A percentile compares a stretch with the other conserved stretches of the same genome.
Evolutionary conservation across 345 rosid genomes (phyloP).

Genomic region (Linum lewisii): DNA sequence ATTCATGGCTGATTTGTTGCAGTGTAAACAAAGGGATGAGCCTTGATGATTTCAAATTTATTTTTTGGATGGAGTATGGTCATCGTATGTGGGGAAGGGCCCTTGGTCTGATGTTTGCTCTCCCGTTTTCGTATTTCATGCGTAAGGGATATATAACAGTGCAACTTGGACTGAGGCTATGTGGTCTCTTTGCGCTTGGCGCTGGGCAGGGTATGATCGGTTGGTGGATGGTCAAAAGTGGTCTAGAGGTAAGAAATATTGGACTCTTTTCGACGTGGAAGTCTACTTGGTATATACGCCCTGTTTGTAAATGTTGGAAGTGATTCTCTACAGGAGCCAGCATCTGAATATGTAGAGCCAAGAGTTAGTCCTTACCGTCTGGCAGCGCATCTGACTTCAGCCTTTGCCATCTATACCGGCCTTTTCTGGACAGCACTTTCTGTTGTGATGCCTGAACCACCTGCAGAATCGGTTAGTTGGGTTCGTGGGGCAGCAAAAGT

Average conservation of each 20-base stretch:
- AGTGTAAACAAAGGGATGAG: slow-evolving; percentile 92
- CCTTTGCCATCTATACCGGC: slow-evolving; percentile 80
- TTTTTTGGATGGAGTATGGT: slow-evolving; percentile 96
- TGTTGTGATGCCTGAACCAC: slow-evolving; percentile 93
- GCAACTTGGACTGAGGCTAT: slow-evolving; percentile 68
- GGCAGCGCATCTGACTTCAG: slow-evolving; percentile 92
- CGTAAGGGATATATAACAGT: slow-evolving; percentile 79
- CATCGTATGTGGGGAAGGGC: slow-evolving; percentile 99
- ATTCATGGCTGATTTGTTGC: slow-evolving; percentile 13
- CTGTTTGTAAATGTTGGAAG: slow-evolving; percentile 9
- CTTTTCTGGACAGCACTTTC: slow-evolving; percentile 94
- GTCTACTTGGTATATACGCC: neutral
- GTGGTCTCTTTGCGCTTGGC: slow-evolving; percentile 81
- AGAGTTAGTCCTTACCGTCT: slow-evolving; percentile 94
- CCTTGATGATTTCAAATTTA: slow-evolving; percentile 85
- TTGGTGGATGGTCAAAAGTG: slow-evolving; percentile 99
- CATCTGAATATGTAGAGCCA: slow-evolving; percentile 75
- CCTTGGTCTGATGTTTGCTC: slow-evolving; percentile 89
- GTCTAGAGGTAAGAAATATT: slow-evolving; percentile 60
- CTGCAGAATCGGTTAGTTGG: slow-evolving; percentile 74
- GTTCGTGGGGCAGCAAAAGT: slow-evolving; percentile 80
- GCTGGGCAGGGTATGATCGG: slow-evolving; percentile 97
- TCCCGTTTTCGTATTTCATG: slow-evolving; percentile 88
- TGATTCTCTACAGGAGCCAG: slow-evolving; percentile 54
- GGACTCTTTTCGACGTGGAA: neutral